Evolutionary conservation across 768 basidiomycete genomes (phyloP).

Genomic region (Psilocybe tampanensis): DNA sequence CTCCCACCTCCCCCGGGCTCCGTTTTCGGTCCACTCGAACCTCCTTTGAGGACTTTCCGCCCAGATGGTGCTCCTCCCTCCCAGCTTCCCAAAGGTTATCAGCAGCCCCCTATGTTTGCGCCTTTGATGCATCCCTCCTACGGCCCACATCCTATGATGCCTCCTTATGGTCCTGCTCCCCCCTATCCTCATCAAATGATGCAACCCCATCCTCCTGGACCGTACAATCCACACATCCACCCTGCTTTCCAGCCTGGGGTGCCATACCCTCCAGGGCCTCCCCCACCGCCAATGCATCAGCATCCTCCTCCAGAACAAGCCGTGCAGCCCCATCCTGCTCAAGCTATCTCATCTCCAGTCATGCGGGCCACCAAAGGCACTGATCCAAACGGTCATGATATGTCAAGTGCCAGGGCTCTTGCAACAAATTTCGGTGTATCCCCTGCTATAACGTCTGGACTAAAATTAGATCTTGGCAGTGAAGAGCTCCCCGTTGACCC

Average conservation of each 20-base stretch:
- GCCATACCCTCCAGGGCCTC: slow-evolving; percentile 34
- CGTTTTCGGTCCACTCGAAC: slow-evolving; percentile 33
- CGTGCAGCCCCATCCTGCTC: slow-evolving; percentile 19
- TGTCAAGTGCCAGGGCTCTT: slow-evolving; percentile 73
- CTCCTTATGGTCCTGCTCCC: slow-evolving; percentile 37
- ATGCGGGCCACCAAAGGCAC: slow-evolving; percentile 60
- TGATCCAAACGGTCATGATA: slow-evolving; percentile 79
- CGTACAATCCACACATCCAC: slow-evolving; percentile 60
- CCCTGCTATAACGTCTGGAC: slow-evolving; percentile 65
- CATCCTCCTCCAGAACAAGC: slow-evolving; percentile 33
- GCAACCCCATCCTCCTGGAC: slow-evolving; percentile 36
- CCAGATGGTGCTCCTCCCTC: slow-evolving; percentile 29
- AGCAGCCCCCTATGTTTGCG: slow-evolving; percentile 43
- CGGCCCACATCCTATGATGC: slow-evolving; percentile 42
- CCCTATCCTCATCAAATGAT: slow-evolving; percentile 40
- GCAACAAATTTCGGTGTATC: slow-evolving; percentile 83
- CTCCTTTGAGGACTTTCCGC: slow-evolving; percentile 31
- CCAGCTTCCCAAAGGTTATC: slow-evolving; percentile 34
- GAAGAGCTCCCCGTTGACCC: slow-evolving; percentile 83
- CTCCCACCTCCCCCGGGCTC: slow-evolving; percentile 26
- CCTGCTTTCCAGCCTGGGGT: slow-evolving; percentile 54
- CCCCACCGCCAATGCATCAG: slow-evolving; percentile 38
- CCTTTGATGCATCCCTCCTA: slow-evolving; percentile 40
- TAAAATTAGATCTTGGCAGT: slow-evolving; percentile 58
- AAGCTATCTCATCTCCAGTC: slow-evolving; percentile 22